These are phyloP conservation scores for Aethionema arabicum DNA, from an alignment of 345 rosid species.

Conservation along the genomic window DNA sequence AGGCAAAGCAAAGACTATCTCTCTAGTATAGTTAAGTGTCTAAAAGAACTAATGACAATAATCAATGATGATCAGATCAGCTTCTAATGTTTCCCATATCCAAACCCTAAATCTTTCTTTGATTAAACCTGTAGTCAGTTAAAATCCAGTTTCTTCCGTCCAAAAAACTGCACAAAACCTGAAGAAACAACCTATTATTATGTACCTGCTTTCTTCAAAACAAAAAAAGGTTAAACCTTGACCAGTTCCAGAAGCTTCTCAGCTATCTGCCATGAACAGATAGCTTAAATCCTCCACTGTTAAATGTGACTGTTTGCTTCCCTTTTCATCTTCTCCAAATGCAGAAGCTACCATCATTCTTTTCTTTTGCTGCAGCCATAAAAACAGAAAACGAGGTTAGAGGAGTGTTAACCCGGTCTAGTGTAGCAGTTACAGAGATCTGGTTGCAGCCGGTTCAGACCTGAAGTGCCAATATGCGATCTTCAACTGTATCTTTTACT, in stretches of 20 bases:
- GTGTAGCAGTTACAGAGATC: neutral
- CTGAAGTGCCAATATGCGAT: constrained; percentile 90
- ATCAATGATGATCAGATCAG: constrained; percentile 23
- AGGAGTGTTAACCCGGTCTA: neutral
- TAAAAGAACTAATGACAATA: constrained; percentile 5
- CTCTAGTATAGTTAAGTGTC: constrained; percentile 24
- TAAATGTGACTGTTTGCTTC: constrained; percentile 71
- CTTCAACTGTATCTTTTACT: constrained; percentile 86
- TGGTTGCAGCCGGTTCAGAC: constrained; percentile 31
- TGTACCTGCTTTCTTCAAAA: constrained; percentile 30
- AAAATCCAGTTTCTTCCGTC: constrained; percentile 21
- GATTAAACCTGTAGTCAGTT: constrained; percentile 33
- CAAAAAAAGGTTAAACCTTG: constrained; percentile 23
- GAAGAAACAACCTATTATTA: constrained; percentile 31
- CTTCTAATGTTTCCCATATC: constrained; percentile 22
- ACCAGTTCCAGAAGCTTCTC: constrained; percentile 6
- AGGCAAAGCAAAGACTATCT: constrained; percentile 11
- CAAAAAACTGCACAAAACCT: constrained; percentile 31
- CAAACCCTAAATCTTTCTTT: constrained; percentile 28
- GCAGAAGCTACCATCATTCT: constrained; percentile 94
- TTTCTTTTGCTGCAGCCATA: constrained; percentile 72
- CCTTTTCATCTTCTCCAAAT: constrained; percentile 87
- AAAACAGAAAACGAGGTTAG: neutral
- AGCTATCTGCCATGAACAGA: constrained; percentile 72
- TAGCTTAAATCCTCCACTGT: constrained; percentile 82